Evolutionary conservation across 2,329 filamentous ascomycete species (phyloP).

Genomic region (Emmonsiellopsis sp.): DNA sequence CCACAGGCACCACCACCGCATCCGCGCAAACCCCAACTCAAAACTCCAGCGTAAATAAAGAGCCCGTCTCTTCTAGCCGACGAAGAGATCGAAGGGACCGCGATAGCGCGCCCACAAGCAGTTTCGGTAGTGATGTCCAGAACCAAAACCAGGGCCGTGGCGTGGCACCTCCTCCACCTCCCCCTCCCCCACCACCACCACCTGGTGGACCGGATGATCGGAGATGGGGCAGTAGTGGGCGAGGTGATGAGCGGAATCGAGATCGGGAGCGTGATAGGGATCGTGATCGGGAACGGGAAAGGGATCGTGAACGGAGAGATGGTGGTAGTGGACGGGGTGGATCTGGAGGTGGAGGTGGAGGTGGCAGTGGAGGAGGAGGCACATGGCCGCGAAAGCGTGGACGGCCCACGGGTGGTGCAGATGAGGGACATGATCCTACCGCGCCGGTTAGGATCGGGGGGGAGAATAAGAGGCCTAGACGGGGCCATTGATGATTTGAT

Average conservation of each 20-base stretch:
- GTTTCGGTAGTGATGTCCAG: too few relatives aligned
- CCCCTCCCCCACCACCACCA: conserved; percentile 4
- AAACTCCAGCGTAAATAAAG: conserved; percentile 1
- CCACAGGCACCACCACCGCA: neutral
- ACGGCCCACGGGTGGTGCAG: conserved; percentile 6
- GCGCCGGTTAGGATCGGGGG: conserved; percentile 7
- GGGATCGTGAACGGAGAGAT: conserved; percentile 7
- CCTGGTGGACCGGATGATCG: conserved; percentile 1
- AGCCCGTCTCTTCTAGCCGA: conserved; percentile 1
- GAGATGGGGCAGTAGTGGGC: conserved; percentile 7
- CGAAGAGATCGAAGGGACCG: conserved; percentile 9
- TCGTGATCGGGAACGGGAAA: conserved; percentile 5
- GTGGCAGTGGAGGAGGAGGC: conserved; percentile 1
- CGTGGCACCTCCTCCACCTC: neutral
- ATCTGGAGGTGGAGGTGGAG: neutral
- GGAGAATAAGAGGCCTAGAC: conserved; percentile 19
- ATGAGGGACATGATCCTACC: conserved; percentile 5
- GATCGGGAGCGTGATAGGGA: conserved; percentile 6
- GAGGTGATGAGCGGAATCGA: conserved; percentile 5
- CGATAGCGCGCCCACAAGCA: neutral
- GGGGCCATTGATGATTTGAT: conserved; percentile 6
- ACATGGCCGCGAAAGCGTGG: conserved; percentile 14
- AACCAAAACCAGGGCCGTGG: neutral
- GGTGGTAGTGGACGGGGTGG: conserved; percentile 5
- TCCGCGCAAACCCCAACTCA: neutral